Evolutionary conservation across 2,329 filamentous ascomycete species (phyloP), one percentile per base, ranked within the genome.

Genomic region (Conoideocrella luteorostrata): DNA sequence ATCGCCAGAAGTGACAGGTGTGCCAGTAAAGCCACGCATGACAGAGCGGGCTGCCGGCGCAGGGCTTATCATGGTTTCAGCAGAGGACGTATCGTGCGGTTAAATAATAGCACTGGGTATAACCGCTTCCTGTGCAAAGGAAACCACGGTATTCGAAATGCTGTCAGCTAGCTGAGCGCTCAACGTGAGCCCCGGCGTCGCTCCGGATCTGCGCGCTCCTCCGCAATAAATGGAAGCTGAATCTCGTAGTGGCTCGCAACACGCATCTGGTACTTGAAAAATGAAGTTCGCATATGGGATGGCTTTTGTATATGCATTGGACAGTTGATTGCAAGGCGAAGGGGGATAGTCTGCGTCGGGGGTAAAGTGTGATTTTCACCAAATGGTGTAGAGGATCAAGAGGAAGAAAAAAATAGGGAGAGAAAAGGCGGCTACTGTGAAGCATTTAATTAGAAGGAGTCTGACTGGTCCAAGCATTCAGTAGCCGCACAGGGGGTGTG

Each of bases 201-300:
- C 68, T 78, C 71, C 48, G 75, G 74, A 67, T 79, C 75, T 56
- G 71, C 72, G 58, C 76, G 75, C 54, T 66, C 65, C 60, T 74
- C 67, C 54, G 68, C 70, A 53, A 73, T 65, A 59, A 69, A 66
- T 59, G 70, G 69, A 60, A 68, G 67, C 54, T 71, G 65, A 50
- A 67, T 64, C 60, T 69, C 65, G 60, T 72, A 67, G 62, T 67
- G 65, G 65, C 66, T 70, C 54, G 69, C 66, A 58, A 69, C 59
- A 63, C 71, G 74, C 76, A 80, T 80, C 72, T 78, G 75, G 71
- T 67, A 68, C 58, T 67, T 69, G 64, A 74, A 73, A 57, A 72
- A 71, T 56, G 69, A 70, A 53, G 70, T 54, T 55, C 51, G 64
- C 54, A 68, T 66, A 61, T 67, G 59, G 55, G 56, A 59, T 50